Evolutionary conservation across 1,284 basidiomycete species (phyloP).

Genomic region (Microbotryum intermedium): DNA sequence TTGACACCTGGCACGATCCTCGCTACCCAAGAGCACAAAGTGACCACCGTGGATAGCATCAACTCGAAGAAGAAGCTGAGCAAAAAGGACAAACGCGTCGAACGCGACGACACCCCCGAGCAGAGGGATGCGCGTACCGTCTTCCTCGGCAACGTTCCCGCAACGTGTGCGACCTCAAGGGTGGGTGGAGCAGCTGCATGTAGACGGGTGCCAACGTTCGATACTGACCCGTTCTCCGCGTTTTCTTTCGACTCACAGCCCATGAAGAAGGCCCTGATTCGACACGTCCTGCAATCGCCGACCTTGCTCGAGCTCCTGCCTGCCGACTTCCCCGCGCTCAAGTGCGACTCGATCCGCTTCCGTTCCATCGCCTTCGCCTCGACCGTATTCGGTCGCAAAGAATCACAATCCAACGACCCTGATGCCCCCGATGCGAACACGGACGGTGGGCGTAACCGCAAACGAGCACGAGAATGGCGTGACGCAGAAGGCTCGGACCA

Average conservation of each 20-base stretch:
- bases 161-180: conserved; percentile 64
- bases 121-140: conserved; percentile 71
- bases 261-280: conserved; percentile 37
- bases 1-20: conserved; percentile 38
- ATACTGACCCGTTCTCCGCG: neutral
- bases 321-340: conserved; percentile 44
- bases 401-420: conserved; percentile 35
- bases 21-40: conserved; percentile 30
- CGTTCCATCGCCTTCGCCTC: conserved; percentile 78
- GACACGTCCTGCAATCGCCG: conserved; percentile 48
- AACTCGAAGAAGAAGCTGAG: conserved; percentile 26
- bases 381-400: conserved; percentile 50
- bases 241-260: conserved; percentile 25
- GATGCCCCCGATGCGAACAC: conserved; percentile 21
- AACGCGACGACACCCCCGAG: conserved; percentile 39
- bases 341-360: conserved; percentile 82
- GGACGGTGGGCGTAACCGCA: conserved; percentile 38
- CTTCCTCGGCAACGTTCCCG: conserved; percentile 84
- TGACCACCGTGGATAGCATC: conserved; percentile 30
- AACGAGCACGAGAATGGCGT: conserved; percentile 57
- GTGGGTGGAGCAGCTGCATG: conserved; percentile 50
- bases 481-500: conserved; percentile 31
- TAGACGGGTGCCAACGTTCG: too few species aligned
- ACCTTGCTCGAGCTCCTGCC: conserved; percentile 64
- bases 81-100: conserved; percentile 13